phyloP scores from a whole-genome alignment of 2,329 filamentous ascomycete genomes.

The Beauveria caledonica region DNA sequence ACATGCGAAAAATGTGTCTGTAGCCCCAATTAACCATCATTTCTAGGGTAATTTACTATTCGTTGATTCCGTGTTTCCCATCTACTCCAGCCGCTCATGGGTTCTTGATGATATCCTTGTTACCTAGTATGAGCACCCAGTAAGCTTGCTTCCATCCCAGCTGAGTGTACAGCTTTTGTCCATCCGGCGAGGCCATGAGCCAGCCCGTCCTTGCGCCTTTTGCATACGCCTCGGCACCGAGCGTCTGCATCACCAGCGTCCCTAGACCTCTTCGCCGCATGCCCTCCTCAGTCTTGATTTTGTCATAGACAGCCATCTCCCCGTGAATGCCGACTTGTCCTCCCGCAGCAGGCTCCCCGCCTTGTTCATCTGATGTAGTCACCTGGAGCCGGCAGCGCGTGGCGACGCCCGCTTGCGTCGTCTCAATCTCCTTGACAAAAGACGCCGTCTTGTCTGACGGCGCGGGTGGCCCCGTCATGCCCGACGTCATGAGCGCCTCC shows the following conservation, averaged over 20 bases:
- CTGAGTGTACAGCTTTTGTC: not conserved
- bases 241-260: not conserved
- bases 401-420: not conserved
- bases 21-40: too few species aligned
- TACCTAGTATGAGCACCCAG: not conserved
- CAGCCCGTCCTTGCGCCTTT: slow-evolving; percentile 2
- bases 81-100: not conserved
- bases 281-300: slow-evolving; percentile 7
- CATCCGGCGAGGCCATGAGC: slow-evolving; percentile 4
- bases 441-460: not conserved
- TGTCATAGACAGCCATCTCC: slow-evolving; percentile 9
- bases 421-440: not conserved
- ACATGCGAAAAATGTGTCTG: too few species aligned
- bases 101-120: not conserved
- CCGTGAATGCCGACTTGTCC: not conserved
- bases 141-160: slow-evolving; percentile 16
- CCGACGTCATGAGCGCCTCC: slow-evolving; percentile 6
- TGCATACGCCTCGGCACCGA: not conserved
- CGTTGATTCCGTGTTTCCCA: too few species aligned
- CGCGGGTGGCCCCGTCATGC: not conserved
- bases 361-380: not conserved
- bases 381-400: not conserved
- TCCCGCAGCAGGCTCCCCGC: not conserved
- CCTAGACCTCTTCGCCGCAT: slow-evolving; percentile 4
- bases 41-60: not conserved